A percentile compares a stretch with the other conserved stretches of the same genome.
Evolutionary conservation across 768 basidiomycete species (phyloP).

Genomic region (Tylopilus sp.): DNA sequence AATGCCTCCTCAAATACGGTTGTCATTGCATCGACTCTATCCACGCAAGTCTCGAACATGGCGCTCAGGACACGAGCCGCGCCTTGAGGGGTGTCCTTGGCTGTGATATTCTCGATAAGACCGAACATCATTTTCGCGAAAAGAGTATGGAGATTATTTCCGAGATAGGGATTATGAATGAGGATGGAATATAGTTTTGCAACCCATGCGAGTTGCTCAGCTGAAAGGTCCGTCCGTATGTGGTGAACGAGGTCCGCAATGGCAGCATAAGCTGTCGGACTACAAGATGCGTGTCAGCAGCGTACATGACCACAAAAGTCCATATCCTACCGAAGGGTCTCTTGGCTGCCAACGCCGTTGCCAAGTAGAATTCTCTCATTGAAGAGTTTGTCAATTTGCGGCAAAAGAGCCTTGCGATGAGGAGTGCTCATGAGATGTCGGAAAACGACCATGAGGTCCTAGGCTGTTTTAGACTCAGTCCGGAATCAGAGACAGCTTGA

Average conservation of each 20-base stretch:
- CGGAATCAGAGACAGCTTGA: background rate
- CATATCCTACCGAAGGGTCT: conserved; percentile 66
- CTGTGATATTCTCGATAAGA: conserved; percentile 75
- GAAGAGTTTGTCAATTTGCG: conserved; percentile 84
- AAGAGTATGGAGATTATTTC: conserved; percentile 79
- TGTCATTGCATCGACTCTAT: conserved; percentile 80
- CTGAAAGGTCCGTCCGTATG: conserved; percentile 75
- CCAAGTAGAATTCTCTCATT: conserved; percentile 90
- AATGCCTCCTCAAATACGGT: conserved; percentile 48
- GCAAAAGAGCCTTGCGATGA: conserved; percentile 73
- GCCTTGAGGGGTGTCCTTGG: conserved; percentile 68
- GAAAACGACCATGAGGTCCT: conserved; percentile 93
- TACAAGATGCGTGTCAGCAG: conserved; percentile 27
- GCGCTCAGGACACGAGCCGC: conserved; percentile 66
- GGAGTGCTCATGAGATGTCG: conserved; percentile 82
- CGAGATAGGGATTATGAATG: conserved; percentile 83
- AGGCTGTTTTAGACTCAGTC: conserved; percentile 3
- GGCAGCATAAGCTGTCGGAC: conserved; percentile 79
- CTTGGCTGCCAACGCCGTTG: conserved; percentile 75
- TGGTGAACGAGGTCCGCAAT: conserved; percentile 94
- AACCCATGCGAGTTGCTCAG: conserved; percentile 71
- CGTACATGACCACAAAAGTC: background rate
- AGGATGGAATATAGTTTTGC: conserved; percentile 83
- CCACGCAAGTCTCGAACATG: conserved; percentile 80
- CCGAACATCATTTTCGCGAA: conserved; percentile 92